phyloP scores from a whole-genome alignment of 1,284 basidiomycete genomes.

The Cryptococcus sp. region DNA sequence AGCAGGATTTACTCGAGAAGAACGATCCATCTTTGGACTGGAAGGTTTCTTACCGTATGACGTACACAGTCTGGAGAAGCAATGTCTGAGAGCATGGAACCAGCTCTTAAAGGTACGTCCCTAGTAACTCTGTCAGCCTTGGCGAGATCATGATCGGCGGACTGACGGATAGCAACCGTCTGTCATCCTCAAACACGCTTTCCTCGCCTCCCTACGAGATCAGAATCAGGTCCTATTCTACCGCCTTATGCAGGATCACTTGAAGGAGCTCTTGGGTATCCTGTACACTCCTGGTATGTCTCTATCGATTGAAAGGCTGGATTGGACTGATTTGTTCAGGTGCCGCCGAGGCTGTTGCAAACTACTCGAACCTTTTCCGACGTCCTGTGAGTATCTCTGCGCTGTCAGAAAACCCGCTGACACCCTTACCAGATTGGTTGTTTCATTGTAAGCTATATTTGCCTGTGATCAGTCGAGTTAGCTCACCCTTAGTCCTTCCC shows the following conservation, averaged over 20 bases:
- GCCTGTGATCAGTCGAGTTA: background rate
- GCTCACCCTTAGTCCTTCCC: conserved; percentile 51
- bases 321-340: conserved; percentile 9
- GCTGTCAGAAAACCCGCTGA: conserved; percentile 37
- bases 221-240: conserved; percentile 70
- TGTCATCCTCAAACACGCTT: conserved; percentile 48
- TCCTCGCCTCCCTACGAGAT: conserved; percentile 52
- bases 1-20: conserved; percentile 66
- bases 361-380: conserved; percentile 77
- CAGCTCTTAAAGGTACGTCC: conserved; percentile 52
- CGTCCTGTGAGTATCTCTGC: conserved; percentile 54
- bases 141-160: background rate
- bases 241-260: conserved; percentile 60
- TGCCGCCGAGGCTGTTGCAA: conserved; percentile 54
- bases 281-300: conserved; percentile 57
- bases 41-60: conserved; percentile 71
- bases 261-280: conserved; percentile 69
- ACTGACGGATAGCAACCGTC: conserved; percentile 32
- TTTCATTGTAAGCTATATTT: conserved; percentile 32
- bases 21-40: conserved; percentile 66
- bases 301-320: background rate
- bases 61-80: conserved; percentile 70
- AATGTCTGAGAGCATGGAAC: conserved; percentile 61
- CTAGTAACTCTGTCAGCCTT: background rate
- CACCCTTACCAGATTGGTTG: conserved; percentile 24